Evolutionary conservation across 805 yeast species (phyloP), one percentile per base, ranked within the genome.

Genomic region (Cyberlindnera nakhonratchasimensis): DNA sequence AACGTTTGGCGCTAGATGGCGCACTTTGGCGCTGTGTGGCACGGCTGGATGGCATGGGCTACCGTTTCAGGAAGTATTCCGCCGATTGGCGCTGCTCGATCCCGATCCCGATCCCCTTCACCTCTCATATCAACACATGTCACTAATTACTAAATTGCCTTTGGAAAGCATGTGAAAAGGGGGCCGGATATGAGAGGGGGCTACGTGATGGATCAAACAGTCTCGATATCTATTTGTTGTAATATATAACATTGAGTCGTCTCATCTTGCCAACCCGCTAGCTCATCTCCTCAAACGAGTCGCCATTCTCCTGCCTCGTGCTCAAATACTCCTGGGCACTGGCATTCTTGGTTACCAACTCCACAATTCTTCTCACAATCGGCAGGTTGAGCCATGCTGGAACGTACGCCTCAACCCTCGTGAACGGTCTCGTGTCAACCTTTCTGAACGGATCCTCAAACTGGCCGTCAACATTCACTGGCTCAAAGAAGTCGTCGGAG

Each of bases 341-440:
- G 14, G 91, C 95, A 59, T 83, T 84, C 65, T 80, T 82, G 11
- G 95, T 86, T 35, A 85, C 91, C 54, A 93, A 71, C 62, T 90
- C 96, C 29, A 90, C 86, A 36, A 93, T 80, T 64, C 93, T 75
- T 69, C 95, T 84, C 28, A 95, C 82, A 30, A 78, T 82, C 33
- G 98, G 98, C 51, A 90, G 78, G 53, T 83, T 86, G 66, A 93
- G 71, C 86, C 95, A 86, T 1, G 95, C 90, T 29, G 99, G 99
- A 48, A 93, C 91, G 59, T 90, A 93, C 14, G 95, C 89, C 68
- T 86, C 88, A 54, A 83, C 82, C 59, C 86, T 70, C 58, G 85
- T 72, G 74, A 86, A 86, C 42, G 89, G 89, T 61, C 93, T 74
- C 34, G 84, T 75, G 39, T 75, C 80, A 41, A 84, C 81, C 45